A percentile compares a stretch with the other conserved stretches of the same genome.
Conservation (phyloP, 495 filamentous ascomycete genomes). For the Penicillium tannophilum region DNA sequence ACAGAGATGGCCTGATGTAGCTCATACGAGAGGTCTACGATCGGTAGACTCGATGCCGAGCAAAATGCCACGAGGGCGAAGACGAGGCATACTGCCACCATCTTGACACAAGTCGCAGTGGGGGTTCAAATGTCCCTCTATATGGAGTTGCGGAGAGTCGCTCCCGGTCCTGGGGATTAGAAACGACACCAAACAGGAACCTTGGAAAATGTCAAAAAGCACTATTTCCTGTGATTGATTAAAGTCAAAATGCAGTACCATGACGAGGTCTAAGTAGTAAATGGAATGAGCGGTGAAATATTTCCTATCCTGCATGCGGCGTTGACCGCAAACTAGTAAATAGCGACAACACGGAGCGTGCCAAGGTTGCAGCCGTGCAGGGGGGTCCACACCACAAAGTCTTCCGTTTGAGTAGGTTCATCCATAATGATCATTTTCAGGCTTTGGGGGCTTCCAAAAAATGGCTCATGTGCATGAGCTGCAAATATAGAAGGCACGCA, state of each 20-base stretch:
- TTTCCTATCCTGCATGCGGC: slow-evolving; percentile 1
- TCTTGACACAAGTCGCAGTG: slow-evolving; percentile 4
- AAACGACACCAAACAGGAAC: no score
- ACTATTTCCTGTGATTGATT: no score
- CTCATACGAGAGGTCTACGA: slow-evolving; percentile 55
- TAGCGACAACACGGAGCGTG: neutral
- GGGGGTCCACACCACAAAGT: neutral
- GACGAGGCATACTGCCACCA: slow-evolving; percentile 10
- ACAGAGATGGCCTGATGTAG: slow-evolving; percentile 49
- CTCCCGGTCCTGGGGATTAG: no score
- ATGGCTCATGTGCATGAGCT: no score
- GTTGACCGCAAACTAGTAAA: neutral
- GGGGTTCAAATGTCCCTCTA: no score
- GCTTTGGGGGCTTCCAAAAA: no score
- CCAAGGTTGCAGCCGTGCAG: neutral
- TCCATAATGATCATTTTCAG: no score
- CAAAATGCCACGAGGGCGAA: slow-evolving; percentile 22
- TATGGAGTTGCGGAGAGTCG: no score
- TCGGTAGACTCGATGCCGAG: slow-evolving; percentile 34
- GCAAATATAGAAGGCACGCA: no score
- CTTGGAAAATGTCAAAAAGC: no score
- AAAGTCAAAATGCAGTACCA: neutral
- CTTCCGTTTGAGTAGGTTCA: no score
- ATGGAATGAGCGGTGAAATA: neutral
- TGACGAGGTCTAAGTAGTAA: neutral